phyloP scores from a whole-genome alignment of 441 rosid genomes.

The Capsella rubella region DNA sequence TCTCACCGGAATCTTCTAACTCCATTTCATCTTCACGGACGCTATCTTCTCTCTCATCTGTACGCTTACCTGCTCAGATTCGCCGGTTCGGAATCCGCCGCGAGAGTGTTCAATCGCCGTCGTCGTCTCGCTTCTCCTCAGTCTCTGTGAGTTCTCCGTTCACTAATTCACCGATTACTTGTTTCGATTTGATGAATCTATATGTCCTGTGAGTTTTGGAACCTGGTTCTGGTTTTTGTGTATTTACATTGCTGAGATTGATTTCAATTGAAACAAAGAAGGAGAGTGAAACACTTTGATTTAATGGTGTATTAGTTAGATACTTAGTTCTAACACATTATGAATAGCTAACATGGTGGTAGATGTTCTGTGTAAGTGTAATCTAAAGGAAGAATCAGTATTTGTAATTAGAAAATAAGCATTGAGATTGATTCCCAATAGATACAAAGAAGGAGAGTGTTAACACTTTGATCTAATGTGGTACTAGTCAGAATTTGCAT shows the following conservation, averaged over 20 bases:
- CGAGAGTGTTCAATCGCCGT: constrained; percentile 42
- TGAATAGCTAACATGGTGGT: background rate
- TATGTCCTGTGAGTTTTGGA: background rate
- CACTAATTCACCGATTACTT: background rate
- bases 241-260: background rate
- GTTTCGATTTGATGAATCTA: background rate
- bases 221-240: background rate
- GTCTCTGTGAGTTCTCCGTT: constrained; percentile 44
- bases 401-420: background rate
- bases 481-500: too few relatives aligned
- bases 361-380: background rate
- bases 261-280: background rate
- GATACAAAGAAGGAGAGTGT: too few relatives aligned
- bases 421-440: background rate
- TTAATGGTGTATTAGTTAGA: background rate
- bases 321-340: background rate
- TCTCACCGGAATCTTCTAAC: constrained; percentile 12
- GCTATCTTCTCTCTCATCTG: constrained; percentile 49
- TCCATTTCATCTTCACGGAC: constrained; percentile 36
- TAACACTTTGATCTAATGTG: too few relatives aligned
- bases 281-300: background rate
- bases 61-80: constrained; percentile 48
- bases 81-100: constrained; percentile 46
- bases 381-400: background rate
- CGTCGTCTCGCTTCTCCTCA: constrained; percentile 47